Base-by-base conservation (phyloP, 495 filamentous ascomycete species). In the Tirmania nivea region DNA sequence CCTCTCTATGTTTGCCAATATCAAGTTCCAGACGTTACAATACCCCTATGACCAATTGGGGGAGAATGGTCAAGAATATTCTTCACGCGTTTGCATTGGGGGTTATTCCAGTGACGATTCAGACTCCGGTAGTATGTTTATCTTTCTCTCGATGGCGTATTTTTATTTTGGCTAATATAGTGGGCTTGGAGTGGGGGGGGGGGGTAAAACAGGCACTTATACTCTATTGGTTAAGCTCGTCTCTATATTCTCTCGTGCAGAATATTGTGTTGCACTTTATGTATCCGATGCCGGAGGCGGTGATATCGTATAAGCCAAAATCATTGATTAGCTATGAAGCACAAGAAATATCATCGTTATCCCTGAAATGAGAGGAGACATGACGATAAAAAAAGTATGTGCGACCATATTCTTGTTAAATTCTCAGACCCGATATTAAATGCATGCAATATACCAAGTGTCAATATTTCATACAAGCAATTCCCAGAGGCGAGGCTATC, bases 141-240 rank as follows among this genome's bases (percentile, higher is more conserved):
- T 34, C 57, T 9, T 51, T 52, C 37, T 53, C 53, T 17, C 51
- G 65, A 60, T 54, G 20, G 58, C 45, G 45, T 34, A 58, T 6
- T 11, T 56, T 10, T 42, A n/a, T 17, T 53, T 57, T n/a, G 54
- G 55, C 9, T 57, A 57, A 5, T n/a, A 69, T 35, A 57, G 70
- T 37, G 69, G 66, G 3, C 1, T n/a, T n/a, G n/a, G n/a, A n/a
- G n/a, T n/a, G n/a, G n/a, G n/a, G n/a, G n/a, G n/a, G 57, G 66
- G 12, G 56, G 60, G 8, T 69, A 5, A 7, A 7, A 54, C 48
- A 49, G 31, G 81, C 79, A 0, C 66, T 87, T 39, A 70, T 84
- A 56, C 60, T 87, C 12, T 88, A 86, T 58, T 88, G 83, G 83
- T 70, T 84, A 12, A 69, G 73, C 0, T 71, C 74, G 10, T 56